phyloP scores from a whole-genome alignment of 1,284 basidiomycete species.

The Cryptococcus floricola region DNA sequence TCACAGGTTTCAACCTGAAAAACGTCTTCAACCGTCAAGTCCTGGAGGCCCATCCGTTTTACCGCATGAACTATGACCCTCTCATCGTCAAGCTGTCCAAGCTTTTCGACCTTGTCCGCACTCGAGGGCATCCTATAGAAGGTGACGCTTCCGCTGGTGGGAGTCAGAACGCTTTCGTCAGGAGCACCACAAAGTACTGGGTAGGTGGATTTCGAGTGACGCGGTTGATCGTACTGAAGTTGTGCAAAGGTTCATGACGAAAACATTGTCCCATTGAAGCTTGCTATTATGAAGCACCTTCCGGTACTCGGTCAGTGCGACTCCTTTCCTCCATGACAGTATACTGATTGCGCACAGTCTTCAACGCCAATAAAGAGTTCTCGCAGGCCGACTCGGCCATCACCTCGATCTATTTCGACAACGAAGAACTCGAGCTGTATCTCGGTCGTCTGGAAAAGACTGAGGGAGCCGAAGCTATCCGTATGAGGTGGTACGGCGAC shows the following conservation, averaged over 20 bases:
- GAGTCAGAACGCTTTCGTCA: slow-evolving; percentile 90
- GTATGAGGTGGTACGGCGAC: slow-evolving; percentile 97
- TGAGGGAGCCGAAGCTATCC: slow-evolving; percentile 94
- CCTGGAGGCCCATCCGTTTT: slow-evolving; percentile 91
- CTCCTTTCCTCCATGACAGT: neutral
- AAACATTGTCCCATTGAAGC: slow-evolving; percentile 91
- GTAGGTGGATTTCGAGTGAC: slow-evolving; percentile 51
- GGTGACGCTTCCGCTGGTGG: slow-evolving; percentile 94
- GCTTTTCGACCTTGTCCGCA: slow-evolving; percentile 92
- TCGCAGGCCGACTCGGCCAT: slow-evolving; percentile 78
- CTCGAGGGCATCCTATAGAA: slow-evolving; percentile 86
- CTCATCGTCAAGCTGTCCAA: slow-evolving; percentile 96
- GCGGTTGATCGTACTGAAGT: neutral
- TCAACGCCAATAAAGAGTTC: slow-evolving; percentile 93
- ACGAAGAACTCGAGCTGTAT: slow-evolving; percentile 95
- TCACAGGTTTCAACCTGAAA: slow-evolving; percentile 58
- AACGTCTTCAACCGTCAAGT: slow-evolving; percentile 75
- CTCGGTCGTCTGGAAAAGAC: slow-evolving; percentile 97
- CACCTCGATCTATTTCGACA: slow-evolving; percentile 62
- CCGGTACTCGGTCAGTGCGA: slow-evolving; percentile 72
- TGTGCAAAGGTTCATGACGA: slow-evolving; percentile 73
- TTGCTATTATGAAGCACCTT: slow-evolving; percentile 88
- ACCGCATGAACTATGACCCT: slow-evolving; percentile 63
- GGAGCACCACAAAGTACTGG: slow-evolving; percentile 99
- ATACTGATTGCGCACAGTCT: slow-evolving; percentile 58